Percentiles rank a stretch among this genome's conserved stretches.
phyloP scores from a whole-genome alignment of 1,284 basidiomycete genomes.

The Pseudomicrostroma phylloplanum region DNA sequence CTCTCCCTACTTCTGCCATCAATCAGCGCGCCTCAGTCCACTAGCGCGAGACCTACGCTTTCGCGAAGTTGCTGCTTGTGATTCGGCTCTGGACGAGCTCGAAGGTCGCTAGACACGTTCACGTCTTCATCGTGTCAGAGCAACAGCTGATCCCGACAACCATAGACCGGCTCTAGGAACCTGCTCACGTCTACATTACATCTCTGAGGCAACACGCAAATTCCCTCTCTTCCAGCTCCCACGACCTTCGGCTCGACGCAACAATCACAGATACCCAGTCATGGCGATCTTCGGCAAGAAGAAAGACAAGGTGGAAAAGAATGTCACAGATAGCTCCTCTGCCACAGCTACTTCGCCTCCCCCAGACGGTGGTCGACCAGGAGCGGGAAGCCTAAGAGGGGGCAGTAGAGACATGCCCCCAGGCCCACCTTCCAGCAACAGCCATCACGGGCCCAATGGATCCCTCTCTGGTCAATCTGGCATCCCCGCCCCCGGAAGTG shows the following conservation, averaged over 20 bases:
- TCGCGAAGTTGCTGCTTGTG: too few species aligned
- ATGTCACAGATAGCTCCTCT: conserved; percentile 20
- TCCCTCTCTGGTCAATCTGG: conserved; percentile 22
- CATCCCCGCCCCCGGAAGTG: conserved; percentile 14
- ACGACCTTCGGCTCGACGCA: not conserved
- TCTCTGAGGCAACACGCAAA: not conserved
- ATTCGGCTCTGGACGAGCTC: too few species aligned
- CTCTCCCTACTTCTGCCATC: too few species aligned
- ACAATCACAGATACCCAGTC: not conserved
- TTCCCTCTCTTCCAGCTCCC: not conserved
- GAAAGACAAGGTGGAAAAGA: conserved; percentile 39
- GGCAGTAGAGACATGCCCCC: conserved; percentile 19
- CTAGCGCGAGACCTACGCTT: too few species aligned
- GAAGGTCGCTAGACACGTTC: too few species aligned
- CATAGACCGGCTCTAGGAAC: too few species aligned
- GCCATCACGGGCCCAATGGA: conserved; percentile 13
- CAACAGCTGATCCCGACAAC: too few species aligned
- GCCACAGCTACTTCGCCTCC: conserved; percentile 26
- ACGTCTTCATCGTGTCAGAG: too few species aligned
- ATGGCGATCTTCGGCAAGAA: conserved; percentile 49
- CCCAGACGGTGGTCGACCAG: conserved; percentile 16
- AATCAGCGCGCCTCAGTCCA: too few species aligned
- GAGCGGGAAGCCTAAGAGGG: conserved; percentile 10
- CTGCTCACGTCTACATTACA: not conserved
- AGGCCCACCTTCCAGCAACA: conserved; percentile 7